These are phyloP conservation scores for Primulina eburnea DNA, from an alignment of 257 asterid genomes.

Conservation along the genomic window DNA sequence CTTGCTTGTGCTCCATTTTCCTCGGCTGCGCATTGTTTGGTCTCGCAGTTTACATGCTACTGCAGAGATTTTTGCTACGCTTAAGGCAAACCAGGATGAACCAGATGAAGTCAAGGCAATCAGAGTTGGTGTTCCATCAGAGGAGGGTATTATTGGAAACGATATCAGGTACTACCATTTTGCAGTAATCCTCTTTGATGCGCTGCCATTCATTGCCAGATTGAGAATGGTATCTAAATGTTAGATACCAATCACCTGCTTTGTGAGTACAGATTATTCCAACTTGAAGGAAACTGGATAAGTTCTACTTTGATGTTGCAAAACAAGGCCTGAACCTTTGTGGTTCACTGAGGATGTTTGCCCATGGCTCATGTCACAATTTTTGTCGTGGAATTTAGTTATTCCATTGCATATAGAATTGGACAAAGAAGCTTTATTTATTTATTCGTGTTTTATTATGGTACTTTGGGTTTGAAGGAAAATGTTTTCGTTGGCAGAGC, in stretches of 20 bases:
- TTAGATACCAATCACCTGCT: background rate
- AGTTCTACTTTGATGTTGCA: background rate
- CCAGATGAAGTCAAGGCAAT: slow-evolving; percentile 94
- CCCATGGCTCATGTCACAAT: background rate
- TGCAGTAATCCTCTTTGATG: slow-evolving; percentile 7
- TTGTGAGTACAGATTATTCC: background rate
- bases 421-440: background rate
- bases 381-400: background rate
- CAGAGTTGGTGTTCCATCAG: slow-evolving; percentile 96
- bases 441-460: background rate
- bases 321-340: background rate
- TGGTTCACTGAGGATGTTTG: background rate
- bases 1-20: slow-evolving; percentile 89
- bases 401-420: background rate
- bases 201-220: slow-evolving; percentile 12
- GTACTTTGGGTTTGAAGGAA: slow-evolving; percentile 10
- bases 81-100: slow-evolving; percentile 95
- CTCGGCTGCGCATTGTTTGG: slow-evolving; percentile 94
- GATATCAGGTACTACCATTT: slow-evolving; percentile 61
- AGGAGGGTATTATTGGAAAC: slow-evolving; percentile 83
- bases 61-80: slow-evolving; percentile 75
- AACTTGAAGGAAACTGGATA: background rate
- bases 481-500: slow-evolving; percentile 50
- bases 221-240: background rate
- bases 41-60: slow-evolving; percentile 96